Base-by-base conservation (phyloP, 495 filamentous ascomycete genomes). In the Oidiodendron maius region DNA sequence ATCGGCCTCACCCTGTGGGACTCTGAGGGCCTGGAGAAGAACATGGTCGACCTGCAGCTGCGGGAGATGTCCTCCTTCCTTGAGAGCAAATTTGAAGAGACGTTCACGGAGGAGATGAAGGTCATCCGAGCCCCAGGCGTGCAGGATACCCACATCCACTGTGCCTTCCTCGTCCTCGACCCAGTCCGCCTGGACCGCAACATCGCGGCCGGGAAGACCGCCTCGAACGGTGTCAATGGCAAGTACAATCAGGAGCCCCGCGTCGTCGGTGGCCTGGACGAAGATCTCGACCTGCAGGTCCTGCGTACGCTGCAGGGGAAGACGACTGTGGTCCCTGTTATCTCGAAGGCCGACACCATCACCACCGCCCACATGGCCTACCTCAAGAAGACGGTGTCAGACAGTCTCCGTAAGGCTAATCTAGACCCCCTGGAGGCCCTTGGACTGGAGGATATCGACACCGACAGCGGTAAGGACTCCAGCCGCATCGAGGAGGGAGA, bases 81-180 rank as follows among this genome's bases (percentile, higher is more conserved):
- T 45, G 93, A 98, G 70, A 91, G 85, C 66, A 98, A 97, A 64
- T 98, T 98, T 53, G 91, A 97, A 64, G 94, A 98, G 61, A 97
- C 93, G 0, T 91, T 97, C 63, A 83, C 81, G 26, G 93, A 98
- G 68, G 93, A 98, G 74, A 95, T 94, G 77, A 96, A 96, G 72
- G 91, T 98, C 28, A 71, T 95, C 40, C 84, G 93, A 55, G 87
- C 91, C 44, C 90, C 93, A 16, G 93, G 91, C 51, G 86, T 87
- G 58, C 87, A 87, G 56, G 93, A 98, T 72, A 95, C 91, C 37
- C 93, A 98, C 64, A 93, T 98, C 56, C 93, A 98, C 63, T 94
- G 89, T 47, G 93, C 90, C 47, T 95, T 98, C 65, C 72, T 96
- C 44, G 72, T 98, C 37, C 80, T 98, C 42, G 93, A 98, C 61